phyloP scores from a whole-genome alignment of 495 filamentous ascomycete genomes.

The Neurospora sp. region DNA sequence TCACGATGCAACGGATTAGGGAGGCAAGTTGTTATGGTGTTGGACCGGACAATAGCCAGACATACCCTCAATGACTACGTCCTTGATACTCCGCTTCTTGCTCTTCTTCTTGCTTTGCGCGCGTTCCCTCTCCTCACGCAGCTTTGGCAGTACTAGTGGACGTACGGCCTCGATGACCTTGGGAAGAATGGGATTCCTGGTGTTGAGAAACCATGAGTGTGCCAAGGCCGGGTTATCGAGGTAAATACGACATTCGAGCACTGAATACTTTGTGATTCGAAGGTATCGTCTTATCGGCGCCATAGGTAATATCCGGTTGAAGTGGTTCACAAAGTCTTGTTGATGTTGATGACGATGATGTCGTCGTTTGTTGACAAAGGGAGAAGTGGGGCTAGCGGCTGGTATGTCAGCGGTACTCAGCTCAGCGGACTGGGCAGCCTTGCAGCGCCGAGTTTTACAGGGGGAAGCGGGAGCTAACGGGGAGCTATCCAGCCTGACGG shows the following conservation, averaged over 20 bases:
- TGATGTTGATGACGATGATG: not conserved
- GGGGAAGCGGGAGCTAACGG: not conserved
- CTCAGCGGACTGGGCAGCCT: conserved; percentile 7
- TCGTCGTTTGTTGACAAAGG: not conserved
- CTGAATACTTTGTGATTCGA: conserved; percentile 77
- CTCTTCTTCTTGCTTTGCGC: conserved; percentile 45
- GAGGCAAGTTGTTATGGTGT: not conserved
- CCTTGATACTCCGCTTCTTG: conserved; percentile 70
- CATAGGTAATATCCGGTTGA: conserved; percentile 36
- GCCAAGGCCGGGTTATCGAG: conserved; percentile 77
- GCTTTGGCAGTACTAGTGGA: conserved; percentile 77
- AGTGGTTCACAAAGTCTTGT: not conserved
- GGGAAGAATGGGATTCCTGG: conserved; percentile 61
- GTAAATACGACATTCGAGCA: conserved; percentile 91
- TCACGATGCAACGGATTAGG: not conserved
- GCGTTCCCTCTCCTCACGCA: conserved; percentile 76
- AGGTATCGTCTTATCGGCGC: conserved; percentile 76
- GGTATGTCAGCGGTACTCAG: not conserved
- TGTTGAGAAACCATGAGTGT: conserved; percentile 70
- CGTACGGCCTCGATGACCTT: conserved; percentile 75
- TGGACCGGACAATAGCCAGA: not conserved
- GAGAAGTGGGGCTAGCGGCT: not conserved
- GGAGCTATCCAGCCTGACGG: conserved; percentile 2
- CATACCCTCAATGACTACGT: conserved; percentile 74
- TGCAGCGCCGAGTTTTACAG: conserved; percentile 12